phyloP scores from a whole-genome alignment of 2,329 filamentous ascomycete species.

The Hypoxylon sp. region DNA sequence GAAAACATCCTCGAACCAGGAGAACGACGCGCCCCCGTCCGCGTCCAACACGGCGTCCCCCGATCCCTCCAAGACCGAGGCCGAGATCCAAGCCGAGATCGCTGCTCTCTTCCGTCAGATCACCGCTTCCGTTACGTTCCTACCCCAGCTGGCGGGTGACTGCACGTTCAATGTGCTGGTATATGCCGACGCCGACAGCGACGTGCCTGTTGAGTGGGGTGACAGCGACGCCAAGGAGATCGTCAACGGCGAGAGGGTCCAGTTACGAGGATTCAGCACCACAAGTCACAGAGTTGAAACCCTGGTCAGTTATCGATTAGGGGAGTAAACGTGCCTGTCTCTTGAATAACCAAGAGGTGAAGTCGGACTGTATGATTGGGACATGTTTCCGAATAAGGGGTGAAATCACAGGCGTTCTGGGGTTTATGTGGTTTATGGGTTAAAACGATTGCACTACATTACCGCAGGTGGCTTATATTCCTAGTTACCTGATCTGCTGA shows the following conservation, averaged over 20 bases:
- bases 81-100: slow-evolving; percentile 95
- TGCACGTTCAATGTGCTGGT: slow-evolving; percentile 99
- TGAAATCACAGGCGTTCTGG: slow-evolving; percentile 26
- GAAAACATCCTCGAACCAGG: slow-evolving; percentile 71
- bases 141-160: slow-evolving; percentile 92
- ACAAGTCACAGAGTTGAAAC: slow-evolving; percentile 95
- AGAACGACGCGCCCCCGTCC: slow-evolving; percentile 69
- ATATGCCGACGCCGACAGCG: slow-evolving; percentile 95
- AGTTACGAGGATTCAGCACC: slow-evolving; percentile 95
- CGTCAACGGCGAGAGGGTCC: slow-evolving; percentile 91
- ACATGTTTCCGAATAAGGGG: slow-evolving; percentile 7
- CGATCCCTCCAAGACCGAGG: slow-evolving; percentile 84
- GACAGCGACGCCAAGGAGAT: slow-evolving; percentile 99
- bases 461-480: background rate
- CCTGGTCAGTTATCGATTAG: slow-evolving; percentile 88
- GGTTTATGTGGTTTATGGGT: background rate
- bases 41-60: slow-evolving; percentile 46
- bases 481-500: background rate
- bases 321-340: slow-evolving; percentile 55
- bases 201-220: slow-evolving; percentile 98
- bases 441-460: background rate
- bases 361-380: slow-evolving; percentile 9
- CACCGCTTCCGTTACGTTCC: slow-evolving; percentile 95
- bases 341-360: background rate
- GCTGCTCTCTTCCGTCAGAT: slow-evolving; percentile 98